These are phyloP conservation scores for Colletotrichum viniferum DNA, from an alignment of 2,329 filamentous ascomycete species.

Conservation along the genomic window DNA sequence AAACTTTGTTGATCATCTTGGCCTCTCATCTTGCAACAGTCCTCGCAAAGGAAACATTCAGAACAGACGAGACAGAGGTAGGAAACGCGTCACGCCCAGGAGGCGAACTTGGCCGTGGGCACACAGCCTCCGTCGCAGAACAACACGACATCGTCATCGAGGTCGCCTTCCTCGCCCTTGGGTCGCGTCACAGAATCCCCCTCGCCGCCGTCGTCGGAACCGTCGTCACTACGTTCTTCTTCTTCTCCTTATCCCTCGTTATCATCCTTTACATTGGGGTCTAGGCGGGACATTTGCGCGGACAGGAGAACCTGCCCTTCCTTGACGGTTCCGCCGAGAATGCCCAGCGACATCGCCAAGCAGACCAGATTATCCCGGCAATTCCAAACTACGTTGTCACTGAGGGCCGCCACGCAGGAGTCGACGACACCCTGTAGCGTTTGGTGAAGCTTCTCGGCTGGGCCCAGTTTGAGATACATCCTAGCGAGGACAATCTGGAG, in stretches of 20 bases:
- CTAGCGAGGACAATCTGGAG: slow-evolving; percentile 22
- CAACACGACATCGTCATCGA: not conserved
- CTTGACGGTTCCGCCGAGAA: slow-evolving; percentile 20
- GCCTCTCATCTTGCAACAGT: slow-evolving; percentile 21
- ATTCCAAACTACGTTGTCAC: slow-evolving; percentile 29
- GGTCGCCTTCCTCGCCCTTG: slow-evolving; percentile 14
- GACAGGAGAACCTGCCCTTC: slow-evolving; percentile 26
- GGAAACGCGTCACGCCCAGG: slow-evolving; percentile 21
- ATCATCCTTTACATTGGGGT: not conserved
- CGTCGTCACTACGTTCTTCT: not conserved
- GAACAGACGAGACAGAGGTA: slow-evolving; percentile 27
- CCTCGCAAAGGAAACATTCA: slow-evolving; percentile 24
- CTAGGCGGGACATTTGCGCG: slow-evolving; percentile 27
- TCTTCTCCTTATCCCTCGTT: not conserved
- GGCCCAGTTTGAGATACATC: slow-evolving; percentile 29
- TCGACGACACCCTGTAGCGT: slow-evolving; percentile 24
- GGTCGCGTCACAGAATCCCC: not conserved
- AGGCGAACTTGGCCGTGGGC: slow-evolving; percentile 4
- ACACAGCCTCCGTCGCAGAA: slow-evolving; percentile 22
- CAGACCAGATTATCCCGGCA: slow-evolving; percentile 22
- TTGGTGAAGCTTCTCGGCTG: slow-evolving; percentile 24
- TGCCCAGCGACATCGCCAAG: slow-evolving; percentile 20
- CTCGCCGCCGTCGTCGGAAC: not conserved
- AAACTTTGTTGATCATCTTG: not conserved
- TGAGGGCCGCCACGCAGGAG: slow-evolving; percentile 22